Conservation (phyloP, 148 eudicot species). For the Fagopyrum tataricum region DNA sequence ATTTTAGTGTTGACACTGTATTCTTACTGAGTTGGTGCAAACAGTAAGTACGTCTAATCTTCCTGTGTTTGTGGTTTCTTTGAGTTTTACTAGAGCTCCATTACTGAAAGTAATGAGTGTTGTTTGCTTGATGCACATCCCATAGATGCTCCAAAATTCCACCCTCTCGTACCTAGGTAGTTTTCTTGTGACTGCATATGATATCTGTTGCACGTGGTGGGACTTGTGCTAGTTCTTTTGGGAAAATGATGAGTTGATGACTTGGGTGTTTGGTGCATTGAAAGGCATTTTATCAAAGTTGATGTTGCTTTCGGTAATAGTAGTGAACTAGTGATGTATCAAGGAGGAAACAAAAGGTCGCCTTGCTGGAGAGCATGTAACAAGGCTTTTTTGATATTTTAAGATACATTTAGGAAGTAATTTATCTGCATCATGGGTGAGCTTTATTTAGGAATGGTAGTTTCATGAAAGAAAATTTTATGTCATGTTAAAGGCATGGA, state of each 20-base stretch:
- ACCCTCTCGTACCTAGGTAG: neutral
- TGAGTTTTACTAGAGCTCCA: neutral
- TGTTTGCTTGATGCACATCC: neutral
- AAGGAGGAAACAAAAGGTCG: neutral
- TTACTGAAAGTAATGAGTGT: neutral
- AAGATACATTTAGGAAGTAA: neutral
- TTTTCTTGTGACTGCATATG: constrained; percentile 5
- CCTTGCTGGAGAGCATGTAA: neutral
- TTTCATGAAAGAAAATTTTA: neutral
- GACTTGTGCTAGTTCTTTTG: neutral
- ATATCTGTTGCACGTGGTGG: neutral
- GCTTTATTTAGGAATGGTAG: neutral
- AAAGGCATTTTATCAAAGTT: neutral
- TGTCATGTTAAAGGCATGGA: neutral
- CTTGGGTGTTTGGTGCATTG: neutral
- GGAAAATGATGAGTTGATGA: neutral
- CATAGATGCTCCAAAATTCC: neutral
- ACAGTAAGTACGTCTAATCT: neutral
- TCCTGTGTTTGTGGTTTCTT: neutral
- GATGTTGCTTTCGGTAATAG: neutral
- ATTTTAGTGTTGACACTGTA: neutral
- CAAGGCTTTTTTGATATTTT: neutral
- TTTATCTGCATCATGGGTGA: constrained; percentile 5
- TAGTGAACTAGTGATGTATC: neutral
- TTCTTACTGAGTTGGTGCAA: neutral